Evolutionary conservation across 176 grass and related monocot genomes (phyloP), one percentile per base, ranked within the genome.

Genomic region (Oryza longistaminata): DNA sequence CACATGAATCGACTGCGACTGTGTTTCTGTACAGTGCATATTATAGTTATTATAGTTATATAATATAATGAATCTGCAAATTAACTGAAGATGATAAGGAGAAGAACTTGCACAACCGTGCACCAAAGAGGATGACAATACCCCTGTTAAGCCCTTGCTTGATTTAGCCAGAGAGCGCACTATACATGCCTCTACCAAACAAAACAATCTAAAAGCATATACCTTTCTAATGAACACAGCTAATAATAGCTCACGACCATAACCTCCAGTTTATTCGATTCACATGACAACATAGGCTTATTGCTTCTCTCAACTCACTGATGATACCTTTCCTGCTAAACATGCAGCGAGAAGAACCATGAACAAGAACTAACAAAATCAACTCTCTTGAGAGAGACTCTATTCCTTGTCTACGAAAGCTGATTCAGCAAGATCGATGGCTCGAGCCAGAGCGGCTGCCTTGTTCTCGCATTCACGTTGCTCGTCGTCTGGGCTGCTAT

Each of bases 381-480:
- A 46, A 83, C 31, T 55, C 11, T 70, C 11, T 10, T 31, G 29
- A 31, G 17, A 10, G 33, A 66, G 66, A 3, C 53, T 91, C 53
- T 91, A 91, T 26, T 80, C 82, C 66, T 93, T 93, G 58, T 88
- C 75, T 77, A 98, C 83, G 65, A 98, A 98, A 71, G 96, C 90
- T 7, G 93, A 92, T 73, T 98, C 96, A 0, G 93, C 93, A 64
- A 95, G 96, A 83, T 98, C 91, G 34, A 98, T 95, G 19, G 96
- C 96, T 66, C 91, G 86, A 79, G 93, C 89, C 27, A 98, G 84
- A 52, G 87, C 93, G 4, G 93, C 96, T 1, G 96, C 96, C 86
- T 95, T 98, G 45, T 95, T 98, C 76, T 98, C 91, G 12, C 96
- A 95, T 76, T 98, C 96, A 21, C 84, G 86, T 40, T 95, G 93